Evolutionary conservation across 1,284 basidiomycete genomes (phyloP).

Genomic region (Cutaneotrichosporon cavernicola): DNA sequence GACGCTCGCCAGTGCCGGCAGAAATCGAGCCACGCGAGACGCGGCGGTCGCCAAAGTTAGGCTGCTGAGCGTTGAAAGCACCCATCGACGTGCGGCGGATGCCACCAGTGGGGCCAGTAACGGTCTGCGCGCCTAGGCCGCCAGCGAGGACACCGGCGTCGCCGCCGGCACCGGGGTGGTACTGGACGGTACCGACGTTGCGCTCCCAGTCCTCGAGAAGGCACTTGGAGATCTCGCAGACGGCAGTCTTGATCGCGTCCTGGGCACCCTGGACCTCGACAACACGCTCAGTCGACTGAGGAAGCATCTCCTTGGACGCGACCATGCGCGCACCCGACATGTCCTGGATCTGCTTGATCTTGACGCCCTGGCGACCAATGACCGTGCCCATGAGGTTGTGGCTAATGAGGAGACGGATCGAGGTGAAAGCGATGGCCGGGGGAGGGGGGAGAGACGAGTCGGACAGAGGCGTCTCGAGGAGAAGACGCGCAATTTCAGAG

Average conservation of each 20-base stretch:
- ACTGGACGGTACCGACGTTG: constrained; percentile 86
- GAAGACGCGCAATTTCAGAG: constrained; percentile 88
- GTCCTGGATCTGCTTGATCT: constrained; percentile 99
- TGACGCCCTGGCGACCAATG: constrained; percentile 93
- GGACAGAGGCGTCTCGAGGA: constrained; percentile 67
- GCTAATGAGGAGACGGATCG: constrained; percentile 92
- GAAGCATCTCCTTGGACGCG: constrained; percentile 97
- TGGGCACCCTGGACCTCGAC: constrained; percentile 93
- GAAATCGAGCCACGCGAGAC: constrained; percentile 31
- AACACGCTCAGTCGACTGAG: constrained; percentile 95
- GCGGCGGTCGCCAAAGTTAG: constrained; percentile 25
- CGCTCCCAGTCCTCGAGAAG: constrained; percentile 96
- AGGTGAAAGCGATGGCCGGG: constrained; percentile 71
- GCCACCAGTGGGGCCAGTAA: constrained; percentile 54
- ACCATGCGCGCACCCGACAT: constrained; percentile 94
- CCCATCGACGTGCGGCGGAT: constrained; percentile 50
- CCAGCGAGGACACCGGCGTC: constrained; percentile 61
- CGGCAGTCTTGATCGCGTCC: constrained; percentile 84
- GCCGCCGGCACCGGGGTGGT: constrained; percentile 84
- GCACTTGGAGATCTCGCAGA: constrained; percentile 93
- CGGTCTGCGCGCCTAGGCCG: constrained; percentile 53
- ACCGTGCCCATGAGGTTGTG: constrained; percentile 99
- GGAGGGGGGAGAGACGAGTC: constrained; percentile 67
- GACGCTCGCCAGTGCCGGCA: constrained; percentile 42
- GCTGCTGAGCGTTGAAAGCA: constrained; percentile 30